These are phyloP conservation scores for Ophiostoma perfectum DNA, from an alignment of 2,329 filamentous ascomycete genomes.

Conservation along the genomic window DNA sequence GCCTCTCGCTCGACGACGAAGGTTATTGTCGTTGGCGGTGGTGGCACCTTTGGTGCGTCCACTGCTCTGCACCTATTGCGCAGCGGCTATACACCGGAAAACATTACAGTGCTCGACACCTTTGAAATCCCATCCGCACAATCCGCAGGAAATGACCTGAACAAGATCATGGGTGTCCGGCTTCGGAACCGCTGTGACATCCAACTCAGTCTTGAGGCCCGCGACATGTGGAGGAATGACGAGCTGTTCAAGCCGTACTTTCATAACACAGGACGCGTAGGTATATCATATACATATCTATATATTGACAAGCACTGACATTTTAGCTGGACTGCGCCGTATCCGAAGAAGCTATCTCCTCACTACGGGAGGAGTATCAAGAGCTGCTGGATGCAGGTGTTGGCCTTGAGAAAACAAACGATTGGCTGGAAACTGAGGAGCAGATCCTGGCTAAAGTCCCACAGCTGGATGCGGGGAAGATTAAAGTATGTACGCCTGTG, in stretches of 20 bases:
- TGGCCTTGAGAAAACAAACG: conserved; percentile 9
- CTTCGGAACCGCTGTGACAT: conserved; percentile 6
- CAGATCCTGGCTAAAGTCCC: conserved; percentile 10
- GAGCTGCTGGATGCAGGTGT: conserved; percentile 4
- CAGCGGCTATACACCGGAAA: neutral
- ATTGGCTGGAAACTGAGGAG: conserved; percentile 11
- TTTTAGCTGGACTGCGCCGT: neutral
- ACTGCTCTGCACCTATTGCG: conserved; percentile 6
- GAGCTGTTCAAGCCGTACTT: conserved; percentile 14
- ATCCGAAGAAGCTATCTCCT: neutral
- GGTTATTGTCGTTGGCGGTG: conserved; percentile 10
- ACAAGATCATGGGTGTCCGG: conserved; percentile 12
- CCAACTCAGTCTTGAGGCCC: conserved; percentile 8
- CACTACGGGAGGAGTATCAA: conserved; percentile 8
- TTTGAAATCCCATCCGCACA: neutral
- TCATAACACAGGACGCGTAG: conserved; percentile 11
- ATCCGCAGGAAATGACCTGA: conserved; percentile 11
- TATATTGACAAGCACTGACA: neutral
- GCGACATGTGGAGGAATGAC: conserved; percentile 12
- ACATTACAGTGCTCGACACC: conserved; percentile 10
- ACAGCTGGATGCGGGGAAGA: neutral
- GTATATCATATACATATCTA: neutral
- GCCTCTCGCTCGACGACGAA: neutral
- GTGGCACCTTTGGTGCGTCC: conserved; percentile 5
- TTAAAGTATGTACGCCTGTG: neutral